Base-by-base conservation (phyloP, 345 rosid species). In the Populus deltoides region DNA sequence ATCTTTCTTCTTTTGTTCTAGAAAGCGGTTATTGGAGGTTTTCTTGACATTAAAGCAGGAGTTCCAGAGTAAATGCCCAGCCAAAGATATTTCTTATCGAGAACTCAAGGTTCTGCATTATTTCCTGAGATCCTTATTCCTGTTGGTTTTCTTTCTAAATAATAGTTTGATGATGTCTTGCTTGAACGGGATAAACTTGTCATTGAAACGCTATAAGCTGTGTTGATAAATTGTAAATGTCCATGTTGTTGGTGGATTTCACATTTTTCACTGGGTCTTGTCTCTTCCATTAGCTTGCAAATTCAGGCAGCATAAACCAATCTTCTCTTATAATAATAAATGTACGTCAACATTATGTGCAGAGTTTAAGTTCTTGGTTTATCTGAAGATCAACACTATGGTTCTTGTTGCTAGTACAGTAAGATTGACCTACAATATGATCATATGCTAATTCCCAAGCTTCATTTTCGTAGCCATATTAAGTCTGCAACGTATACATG, bases 91-190 rank as follows among this genome's bases (percentile, higher is more conserved):
- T 74, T 79, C 91, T 63, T 92, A 93, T 79, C 89, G 88, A 80
- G 97, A 90, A 68, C 86, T 89, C 86, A 93, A 96, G 99, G 99
- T 95, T 77, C 72, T 71, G 66, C 24, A n/a, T 55, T 71, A 39
- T n/a, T 62, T 45, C 29, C 7, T 65, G 7, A 5, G 51, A 47
- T 15, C 6, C 51, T 47, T 47, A 47, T 47, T 47, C 51, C 17
- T 45, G 17, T 13, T 47, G 51, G 17, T 47, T 47, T 47, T 47
- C 6, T 10, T 41, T 41, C 45, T 41, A 41, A 41, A 10, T 57
- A 0, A 27, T 47, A 15, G 39, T 20, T 78, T 43, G 27, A 45
- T 76, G 29, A 41, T 66, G 9, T 24, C 43, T 36, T 36, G 12
- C 6, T 69, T 7, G 22, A 9, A 36, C 39, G 71, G 39, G 51